Percentiles rank a stretch among this genome's conserved stretches.
Conservation (phyloP, 306 rosid genomes). For the Fragaria nilgerrensis region DNA sequence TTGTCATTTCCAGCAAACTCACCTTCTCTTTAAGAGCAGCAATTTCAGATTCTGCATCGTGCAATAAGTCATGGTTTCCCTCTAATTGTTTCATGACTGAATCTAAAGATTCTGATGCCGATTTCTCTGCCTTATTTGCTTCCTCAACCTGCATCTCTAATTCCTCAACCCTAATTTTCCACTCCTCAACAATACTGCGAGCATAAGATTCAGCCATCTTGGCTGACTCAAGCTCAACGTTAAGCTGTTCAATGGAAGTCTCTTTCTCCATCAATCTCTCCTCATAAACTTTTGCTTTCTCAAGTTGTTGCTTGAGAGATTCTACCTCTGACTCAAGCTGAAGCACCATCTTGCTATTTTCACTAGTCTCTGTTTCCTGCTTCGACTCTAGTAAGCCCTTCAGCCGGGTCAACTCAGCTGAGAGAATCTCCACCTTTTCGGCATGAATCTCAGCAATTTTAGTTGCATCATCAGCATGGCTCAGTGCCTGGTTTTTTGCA, state of each 20-base stretch:
- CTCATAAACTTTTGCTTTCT: constrained; percentile 45
- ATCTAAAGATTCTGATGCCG: constrained; percentile 79
- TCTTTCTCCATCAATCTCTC: constrained; percentile 62
- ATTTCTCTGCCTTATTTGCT: constrained; percentile 71
- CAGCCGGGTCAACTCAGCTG: constrained; percentile 60
- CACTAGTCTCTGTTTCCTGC: constrained; percentile 62
- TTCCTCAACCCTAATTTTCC: constrained; percentile 58
- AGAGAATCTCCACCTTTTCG: constrained; percentile 73
- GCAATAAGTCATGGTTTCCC: constrained; percentile 64
- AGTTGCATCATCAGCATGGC: constrained; percentile 91
- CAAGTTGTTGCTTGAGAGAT: constrained; percentile 58
- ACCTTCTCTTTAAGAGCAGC: constrained; percentile 69
- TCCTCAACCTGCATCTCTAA: constrained; percentile 60
- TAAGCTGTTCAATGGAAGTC: constrained; percentile 64
- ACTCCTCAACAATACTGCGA: constrained; percentile 65
- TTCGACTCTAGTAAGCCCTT: constrained; percentile 72
- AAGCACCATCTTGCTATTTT: constrained; percentile 44
- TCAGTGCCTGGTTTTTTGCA: constrained; percentile 91
- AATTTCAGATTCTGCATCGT: constrained; percentile 69
- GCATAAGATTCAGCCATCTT: constrained; percentile 86
- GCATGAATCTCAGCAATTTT: constrained; percentile 85
- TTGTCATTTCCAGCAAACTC: constrained; percentile 72
- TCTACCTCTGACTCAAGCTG: constrained; percentile 62
- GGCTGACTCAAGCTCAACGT: constrained; percentile 83
- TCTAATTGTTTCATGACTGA: constrained; percentile 68